Evolutionary conservation across 2,329 filamentous ascomycete genomes (phyloP), one percentile per base, ranked within the genome.

Genomic region (Neonectria neomacrospora): DNA sequence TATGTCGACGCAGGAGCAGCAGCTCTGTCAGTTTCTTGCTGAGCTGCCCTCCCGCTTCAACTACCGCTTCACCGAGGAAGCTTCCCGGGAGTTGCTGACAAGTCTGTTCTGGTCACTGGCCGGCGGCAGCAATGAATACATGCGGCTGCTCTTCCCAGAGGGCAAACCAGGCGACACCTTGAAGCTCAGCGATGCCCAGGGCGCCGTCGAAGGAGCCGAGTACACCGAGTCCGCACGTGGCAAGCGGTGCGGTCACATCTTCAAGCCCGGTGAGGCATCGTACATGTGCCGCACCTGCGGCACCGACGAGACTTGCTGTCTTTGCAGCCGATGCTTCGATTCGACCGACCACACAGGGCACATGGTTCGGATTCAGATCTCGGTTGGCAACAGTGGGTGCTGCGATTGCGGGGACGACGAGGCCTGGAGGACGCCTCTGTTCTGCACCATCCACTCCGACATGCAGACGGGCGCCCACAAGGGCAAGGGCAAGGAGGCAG

Each of bases 321-420:
- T 99, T 16, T 99, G 96, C 81, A 93, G 92, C 74, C 90, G 91
- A 69, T 99, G 96, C 80, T 99, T 97, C 77, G 93, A 98, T 75
- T 89, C 94, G 26, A 98, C 95, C 41, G 95, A 99, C 75, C 96
- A 99, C 78, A 91, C 93, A 11, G 94, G 91, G 12, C 96, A 99
- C 79, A 92, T 93, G 81, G 94, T 98, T 58, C 91, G 92, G 73
- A 93, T 99, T 62, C 91, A 86, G 61, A 89, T 97, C 50, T 97
- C 94, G 1, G 88, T 91, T 2, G 95, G 95, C 7, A 97, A 97
- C 75, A 96, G 91, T 74, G 95, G 95, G 47, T 98, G 96, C 81
- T 99, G 96, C 79, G 96, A 99, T 79, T 99, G 96, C 76, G 96
- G 96, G 63, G 96, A 99, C 75, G 88, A 91, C 20, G 96, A 99